These are phyloP conservation scores for Clarireedia paspali DNA, from an alignment of 2,329 filamentous ascomycete genomes.

Conservation along the genomic window DNA sequence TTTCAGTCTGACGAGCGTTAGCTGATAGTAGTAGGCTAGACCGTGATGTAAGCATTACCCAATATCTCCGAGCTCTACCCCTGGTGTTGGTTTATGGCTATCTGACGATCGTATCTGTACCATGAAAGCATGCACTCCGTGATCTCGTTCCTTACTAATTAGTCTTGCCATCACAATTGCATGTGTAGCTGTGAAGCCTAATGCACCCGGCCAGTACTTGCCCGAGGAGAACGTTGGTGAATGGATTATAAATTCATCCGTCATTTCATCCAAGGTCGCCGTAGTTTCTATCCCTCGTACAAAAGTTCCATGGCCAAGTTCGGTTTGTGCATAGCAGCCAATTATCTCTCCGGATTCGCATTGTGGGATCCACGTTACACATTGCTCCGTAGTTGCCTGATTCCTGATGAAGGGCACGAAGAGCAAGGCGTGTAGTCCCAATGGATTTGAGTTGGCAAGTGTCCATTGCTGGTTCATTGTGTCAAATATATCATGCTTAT, in stretches of 20 bases:
- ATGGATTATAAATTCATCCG: conserved; percentile 28
- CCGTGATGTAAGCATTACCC: neutral
- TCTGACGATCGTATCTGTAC: neutral
- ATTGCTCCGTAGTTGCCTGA: conserved; percentile 8
- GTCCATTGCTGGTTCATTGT: conserved; percentile 1
- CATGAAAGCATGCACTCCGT: neutral
- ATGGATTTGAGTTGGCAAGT: conserved; percentile 11
- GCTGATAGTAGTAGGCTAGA: neutral
- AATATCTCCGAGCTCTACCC: neutral
- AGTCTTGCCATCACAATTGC: conserved; percentile 28
- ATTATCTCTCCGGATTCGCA: conserved; percentile 20
- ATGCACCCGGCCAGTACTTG: conserved; percentile 29
- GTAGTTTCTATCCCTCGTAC: conserved; percentile 29
- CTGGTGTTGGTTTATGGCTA: neutral
- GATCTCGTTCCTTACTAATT: conserved; percentile 16
- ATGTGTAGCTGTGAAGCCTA: conserved; percentile 24
- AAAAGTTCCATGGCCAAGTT: conserved; percentile 29
- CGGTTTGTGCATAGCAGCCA: conserved; percentile 28
- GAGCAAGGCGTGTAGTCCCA: neutral
- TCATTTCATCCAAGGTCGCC: conserved; percentile 25
- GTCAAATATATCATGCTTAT: conserved; percentile 8
- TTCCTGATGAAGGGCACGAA: conserved; percentile 4
- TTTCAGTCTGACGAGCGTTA: conserved; percentile 19
- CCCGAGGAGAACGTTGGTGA: conserved; percentile 24
- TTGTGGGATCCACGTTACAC: conserved; percentile 13